Base-by-base conservation (phyloP, 2,329 filamentous ascomycete species). In the Calonectria crousiana region DNA sequence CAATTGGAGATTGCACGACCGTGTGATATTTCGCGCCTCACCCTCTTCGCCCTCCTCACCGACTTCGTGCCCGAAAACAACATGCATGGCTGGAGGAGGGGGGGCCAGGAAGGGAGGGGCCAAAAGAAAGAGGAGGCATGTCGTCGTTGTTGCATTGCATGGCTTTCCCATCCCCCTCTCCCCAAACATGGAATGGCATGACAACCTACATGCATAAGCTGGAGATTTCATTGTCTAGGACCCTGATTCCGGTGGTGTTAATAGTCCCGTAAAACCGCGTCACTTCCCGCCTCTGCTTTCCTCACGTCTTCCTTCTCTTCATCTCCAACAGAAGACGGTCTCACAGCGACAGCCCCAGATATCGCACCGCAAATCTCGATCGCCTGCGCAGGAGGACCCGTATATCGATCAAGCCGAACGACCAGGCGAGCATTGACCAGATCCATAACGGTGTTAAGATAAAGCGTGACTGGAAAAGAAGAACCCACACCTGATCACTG, bases 131-230 rank as follows among this genome's bases (percentile, higher is more conserved):
- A 60, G 47, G 53, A 58, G 53, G 53, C 64, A 67, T 53, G 53
- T 26, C 38, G 30, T 26, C 32, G 26, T 28, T 62, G 56, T 60
- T 62, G 56, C 56, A 62, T 62, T 62, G 41, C 34, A 62, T 41
- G 56, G 56, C 56, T 26, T 64, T 20, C 41, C 41, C 32, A 34
- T 34, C 69, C 47, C 44, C 38, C 56, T 47, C 49, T 58, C 62
- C 20, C 64, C 52, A 49, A 58, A 53, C 70, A 68, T 49, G 65
- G 58, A 58, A 72, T 68, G 70, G 47, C 52, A 69, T 38, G 38
- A 58, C 71, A 36, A 65, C 34, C 36, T 64, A 65, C 58, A 58
- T 66, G 66, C 58, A 69, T 69, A 73, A 69, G 71, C 56, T 69
- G 38, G 66, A 65, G 53, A 52, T 49, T 62, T 41, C 34, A 34